Percentiles rank a stretch among this genome's conserved stretches.
Conservation (phyloP, 2,329 filamentous ascomycete species). For the Septoria linicola region DNA sequence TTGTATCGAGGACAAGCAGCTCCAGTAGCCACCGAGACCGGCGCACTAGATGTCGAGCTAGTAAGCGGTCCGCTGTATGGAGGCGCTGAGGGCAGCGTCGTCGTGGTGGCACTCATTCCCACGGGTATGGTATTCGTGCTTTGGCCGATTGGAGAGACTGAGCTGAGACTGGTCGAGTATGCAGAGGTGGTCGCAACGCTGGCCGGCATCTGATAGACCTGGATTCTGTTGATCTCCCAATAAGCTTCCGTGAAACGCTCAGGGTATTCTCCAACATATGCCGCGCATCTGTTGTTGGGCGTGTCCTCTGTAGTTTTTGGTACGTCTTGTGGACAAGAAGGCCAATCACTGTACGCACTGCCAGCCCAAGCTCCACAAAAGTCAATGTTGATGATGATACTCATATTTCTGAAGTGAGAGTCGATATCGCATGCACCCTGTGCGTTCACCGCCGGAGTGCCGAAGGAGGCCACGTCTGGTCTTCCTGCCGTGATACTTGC, state of each 20-base stretch:
- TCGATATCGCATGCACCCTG: slow-evolving; percentile 44
- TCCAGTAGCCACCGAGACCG: not conserved
- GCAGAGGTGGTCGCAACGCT: slow-evolving; percentile 24
- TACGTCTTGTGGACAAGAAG: slow-evolving; percentile 32
- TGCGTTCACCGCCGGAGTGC: slow-evolving; percentile 63
- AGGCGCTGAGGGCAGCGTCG: slow-evolving; percentile 18
- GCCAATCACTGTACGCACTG: slow-evolving; percentile 32
- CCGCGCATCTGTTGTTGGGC: slow-evolving; percentile 30
- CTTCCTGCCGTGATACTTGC: slow-evolving; percentile 44
- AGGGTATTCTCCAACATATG: slow-evolving; percentile 38
- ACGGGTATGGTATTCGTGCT: slow-evolving; percentile 28
- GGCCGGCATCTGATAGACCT: slow-evolving; percentile 41
- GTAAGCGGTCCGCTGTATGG: slow-evolving; percentile 34
- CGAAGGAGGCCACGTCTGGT: slow-evolving; percentile 64
- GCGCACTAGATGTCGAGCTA: not conserved
- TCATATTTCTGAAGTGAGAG: slow-evolving; percentile 40
- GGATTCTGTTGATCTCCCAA: slow-evolving; percentile 44
- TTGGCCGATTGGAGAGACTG: slow-evolving; percentile 21
- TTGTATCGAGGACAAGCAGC: not conserved
- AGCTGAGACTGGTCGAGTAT: slow-evolving; percentile 32
- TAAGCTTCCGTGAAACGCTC: slow-evolving; percentile 38
- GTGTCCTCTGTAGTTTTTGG: slow-evolving; percentile 15
- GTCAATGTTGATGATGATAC: slow-evolving; percentile 43
- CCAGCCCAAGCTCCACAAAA: slow-evolving; percentile 44
- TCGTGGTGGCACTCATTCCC: slow-evolving; percentile 33